These are phyloP conservation scores for Fistulifera pelliculosa DNA, from an alignment of 108 stramenopile genomes.

Conservation along the genomic window DNA sequence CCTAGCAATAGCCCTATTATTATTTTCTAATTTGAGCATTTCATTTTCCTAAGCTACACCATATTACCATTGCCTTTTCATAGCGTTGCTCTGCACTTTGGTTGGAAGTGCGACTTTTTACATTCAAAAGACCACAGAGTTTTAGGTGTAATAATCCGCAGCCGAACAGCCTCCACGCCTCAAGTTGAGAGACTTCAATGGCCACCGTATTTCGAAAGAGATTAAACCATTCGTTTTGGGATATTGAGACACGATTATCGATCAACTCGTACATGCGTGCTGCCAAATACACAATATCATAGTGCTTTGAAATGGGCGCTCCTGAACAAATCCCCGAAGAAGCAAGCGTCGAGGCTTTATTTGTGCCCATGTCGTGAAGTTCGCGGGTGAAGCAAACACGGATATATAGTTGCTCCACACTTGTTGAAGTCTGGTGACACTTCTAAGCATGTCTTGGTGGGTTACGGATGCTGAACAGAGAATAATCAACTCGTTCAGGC, in stretches of 20 bases:
- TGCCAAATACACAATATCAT: neutral
- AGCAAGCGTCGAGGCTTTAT: neutral
- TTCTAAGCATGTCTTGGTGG: no score
- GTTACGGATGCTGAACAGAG: no score
- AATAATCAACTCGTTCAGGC: no score
- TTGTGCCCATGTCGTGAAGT: neutral
- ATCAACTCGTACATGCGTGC: neutral
- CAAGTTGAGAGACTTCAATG: neutral
- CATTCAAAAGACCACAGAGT: neutral
- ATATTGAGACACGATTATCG: neutral
- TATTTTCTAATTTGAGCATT: neutral
- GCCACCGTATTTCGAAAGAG: neutral
- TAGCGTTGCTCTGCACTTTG: neutral
- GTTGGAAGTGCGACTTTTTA: neutral
- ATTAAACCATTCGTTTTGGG: constrained; percentile 1
- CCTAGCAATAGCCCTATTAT: neutral
- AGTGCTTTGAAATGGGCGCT: neutral
- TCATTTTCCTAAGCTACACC: neutral
- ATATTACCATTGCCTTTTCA: neutral
- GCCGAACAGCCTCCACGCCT: neutral
- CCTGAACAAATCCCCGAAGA: neutral
- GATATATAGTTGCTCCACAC: neutral
- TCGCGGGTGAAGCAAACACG: neutral
- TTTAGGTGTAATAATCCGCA: neutral
- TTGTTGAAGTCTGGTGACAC: neutral